These are phyloP conservation scores for Diutina pseudorugosa DNA, from an alignment of 1,139 yeast species.

Conservation along the genomic window DNA sequence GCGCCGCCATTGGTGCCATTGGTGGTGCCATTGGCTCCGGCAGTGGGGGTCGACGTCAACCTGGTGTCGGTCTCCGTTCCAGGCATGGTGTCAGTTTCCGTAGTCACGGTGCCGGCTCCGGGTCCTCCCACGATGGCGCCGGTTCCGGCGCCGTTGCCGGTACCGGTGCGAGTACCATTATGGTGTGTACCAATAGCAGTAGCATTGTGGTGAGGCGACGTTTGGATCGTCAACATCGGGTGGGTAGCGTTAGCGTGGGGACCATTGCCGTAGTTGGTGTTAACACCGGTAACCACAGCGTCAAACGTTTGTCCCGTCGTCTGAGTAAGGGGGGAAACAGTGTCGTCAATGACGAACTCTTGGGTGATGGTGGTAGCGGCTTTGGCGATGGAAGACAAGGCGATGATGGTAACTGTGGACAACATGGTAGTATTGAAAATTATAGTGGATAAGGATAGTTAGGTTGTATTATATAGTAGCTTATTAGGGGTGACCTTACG, in stretches of 20 bases:
- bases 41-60: not conserved
- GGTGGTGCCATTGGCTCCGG: not conserved
- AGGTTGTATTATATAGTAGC: no score
- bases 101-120: not conserved
- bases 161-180: not conserved
- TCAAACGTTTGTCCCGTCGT: no score
- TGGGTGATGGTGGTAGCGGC: not conserved
- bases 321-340: no score
- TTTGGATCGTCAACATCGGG: not conserved
- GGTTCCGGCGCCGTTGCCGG: not conserved
- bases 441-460: no score
- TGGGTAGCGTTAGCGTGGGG: not conserved
- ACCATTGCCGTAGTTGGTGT: not conserved
- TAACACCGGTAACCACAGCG: not conserved
- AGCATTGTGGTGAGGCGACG: not conserved
- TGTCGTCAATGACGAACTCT: not conserved
- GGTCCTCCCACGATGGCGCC: not conserved
- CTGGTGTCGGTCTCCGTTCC: not conserved
- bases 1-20: not conserved
- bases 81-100: not conserved
- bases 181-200: not conserved
- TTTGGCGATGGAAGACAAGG: not conserved
- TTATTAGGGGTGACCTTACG: not conserved
- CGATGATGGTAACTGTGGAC: not conserved
- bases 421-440: not conserved